phyloP scores from a whole-genome alignment of 73 alveolate genomes.

The Tetrahymena thermophila region DNA sequence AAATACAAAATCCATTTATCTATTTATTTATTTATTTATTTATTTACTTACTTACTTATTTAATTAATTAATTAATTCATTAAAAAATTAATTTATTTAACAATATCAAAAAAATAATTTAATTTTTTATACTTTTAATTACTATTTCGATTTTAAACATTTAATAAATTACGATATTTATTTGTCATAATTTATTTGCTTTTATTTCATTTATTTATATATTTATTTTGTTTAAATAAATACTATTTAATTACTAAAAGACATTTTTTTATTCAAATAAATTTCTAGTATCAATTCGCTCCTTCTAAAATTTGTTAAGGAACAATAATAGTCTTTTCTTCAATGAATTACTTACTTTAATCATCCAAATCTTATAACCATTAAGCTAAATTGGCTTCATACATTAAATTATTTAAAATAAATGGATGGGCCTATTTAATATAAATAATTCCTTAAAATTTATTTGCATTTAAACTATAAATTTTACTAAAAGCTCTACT shows the following conservation, averaged over 20 bases:
- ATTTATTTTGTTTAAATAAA: no score
- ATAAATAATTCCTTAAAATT: background rate
- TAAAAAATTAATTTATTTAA: background rate
- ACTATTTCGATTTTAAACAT: no score
- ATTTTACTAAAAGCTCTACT: background rate
- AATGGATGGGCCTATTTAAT: background rate
- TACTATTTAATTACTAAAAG: no score
- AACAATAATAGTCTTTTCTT: background rate
- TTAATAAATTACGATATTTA: no score
- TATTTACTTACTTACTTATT: no score
- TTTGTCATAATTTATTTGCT: no score
- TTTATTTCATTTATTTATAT: no score
- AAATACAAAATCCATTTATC: background rate
- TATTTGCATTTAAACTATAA: background rate
- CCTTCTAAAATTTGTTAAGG: background rate
- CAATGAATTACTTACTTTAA: background rate
- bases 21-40: background rate
- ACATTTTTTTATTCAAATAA: no score
- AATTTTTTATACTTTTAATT: no score
- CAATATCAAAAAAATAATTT: background rate
- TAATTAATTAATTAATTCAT: no score
- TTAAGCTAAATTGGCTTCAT: background rate
- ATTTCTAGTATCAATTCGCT: background rate
- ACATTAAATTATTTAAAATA: background rate
- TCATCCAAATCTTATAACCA: background rate